phyloP scores from a whole-genome alignment of 2,329 filamentous ascomycete genomes.

The Ascochyta pisi region DNA sequence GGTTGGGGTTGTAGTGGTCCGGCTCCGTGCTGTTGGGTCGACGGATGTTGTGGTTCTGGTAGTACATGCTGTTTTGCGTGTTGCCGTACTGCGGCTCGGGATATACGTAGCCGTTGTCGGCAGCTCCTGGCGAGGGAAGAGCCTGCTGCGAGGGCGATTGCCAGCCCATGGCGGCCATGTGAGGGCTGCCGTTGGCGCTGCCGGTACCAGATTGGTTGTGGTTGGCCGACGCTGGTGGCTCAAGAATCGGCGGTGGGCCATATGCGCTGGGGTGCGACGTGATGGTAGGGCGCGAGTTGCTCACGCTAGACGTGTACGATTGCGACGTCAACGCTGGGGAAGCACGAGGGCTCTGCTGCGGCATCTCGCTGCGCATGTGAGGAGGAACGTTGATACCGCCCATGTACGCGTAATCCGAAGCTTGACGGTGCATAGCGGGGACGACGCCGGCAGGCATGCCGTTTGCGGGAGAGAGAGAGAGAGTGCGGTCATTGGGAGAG shows the following conservation, averaged over 20 bases:
- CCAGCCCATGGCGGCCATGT: conserved; percentile 84
- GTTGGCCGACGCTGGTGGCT: conserved; percentile 79
- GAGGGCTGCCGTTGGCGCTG: conserved; percentile 83
- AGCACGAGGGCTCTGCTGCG: conserved; percentile 71
- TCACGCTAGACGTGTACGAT: conserved; percentile 63
- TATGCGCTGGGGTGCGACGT: conserved; percentile 88
- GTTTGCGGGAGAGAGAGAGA: conserved; percentile 80
- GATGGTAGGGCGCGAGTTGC: conserved; percentile 62
- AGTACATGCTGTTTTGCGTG: conserved; percentile 70
- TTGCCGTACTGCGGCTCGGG: conserved; percentile 73
- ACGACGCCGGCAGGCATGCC: conserved; percentile 71
- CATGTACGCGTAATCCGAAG: conserved; percentile 77
- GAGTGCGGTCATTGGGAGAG: conserved; percentile 78
- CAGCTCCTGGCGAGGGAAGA: conserved; percentile 73
- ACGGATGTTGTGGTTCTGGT: conserved; percentile 72
- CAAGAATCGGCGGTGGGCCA: conserved; percentile 82
- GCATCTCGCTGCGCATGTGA: conserved; percentile 79
- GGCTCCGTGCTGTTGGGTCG: conserved; percentile 76
- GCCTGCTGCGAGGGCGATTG: conserved; percentile 80
- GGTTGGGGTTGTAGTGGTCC: conserved; percentile 57
- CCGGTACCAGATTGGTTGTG: conserved; percentile 66
- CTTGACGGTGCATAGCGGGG: conserved; percentile 71
- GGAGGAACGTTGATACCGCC: conserved; percentile 79
- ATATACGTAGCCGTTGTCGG: conserved; percentile 78
- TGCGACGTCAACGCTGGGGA: conserved; percentile 70